phyloP scores from a whole-genome alignment of 2,329 filamentous ascomycete species.

The Gremmenia infestans region DNA sequence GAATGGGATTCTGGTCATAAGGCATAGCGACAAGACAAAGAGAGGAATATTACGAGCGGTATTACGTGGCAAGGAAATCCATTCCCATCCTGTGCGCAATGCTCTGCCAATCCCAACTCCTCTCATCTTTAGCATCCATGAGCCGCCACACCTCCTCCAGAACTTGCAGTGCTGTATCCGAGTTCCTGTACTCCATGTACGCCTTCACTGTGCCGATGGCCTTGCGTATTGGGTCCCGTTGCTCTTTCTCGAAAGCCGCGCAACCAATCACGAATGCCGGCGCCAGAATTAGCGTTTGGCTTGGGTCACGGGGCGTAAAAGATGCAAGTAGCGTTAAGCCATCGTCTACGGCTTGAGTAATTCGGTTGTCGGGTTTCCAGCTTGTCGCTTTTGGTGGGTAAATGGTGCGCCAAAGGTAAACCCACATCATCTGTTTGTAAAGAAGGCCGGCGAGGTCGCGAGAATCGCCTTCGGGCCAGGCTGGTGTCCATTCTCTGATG shows the following conservation, averaged over 20 bases:
- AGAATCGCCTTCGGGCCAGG: conserved; percentile 52
- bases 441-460: conserved; percentile 52
- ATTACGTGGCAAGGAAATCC: conserved; percentile 44
- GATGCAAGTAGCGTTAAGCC: conserved; percentile 50
- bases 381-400: conserved; percentile 45
- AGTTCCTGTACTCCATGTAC: conserved; percentile 57
- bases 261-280: conserved; percentile 57
- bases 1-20: neutral
- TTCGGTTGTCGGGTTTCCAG: conserved; percentile 39
- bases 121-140: conserved; percentile 54
- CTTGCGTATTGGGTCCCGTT: conserved; percentile 48
- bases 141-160: conserved; percentile 55
- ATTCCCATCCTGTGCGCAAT: conserved; percentile 49
- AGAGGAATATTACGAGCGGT: neutral
- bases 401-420: conserved; percentile 58
- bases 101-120: conserved; percentile 59
- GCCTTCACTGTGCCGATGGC: conserved; percentile 48
- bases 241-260: conserved; percentile 48
- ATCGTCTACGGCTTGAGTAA: conserved; percentile 52
- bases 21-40: neutral
- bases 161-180: conserved; percentile 48
- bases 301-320: conserved; percentile 53
- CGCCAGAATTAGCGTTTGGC: conserved; percentile 54
- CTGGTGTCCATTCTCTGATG: conserved; percentile 69
- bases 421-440: conserved; percentile 63